These are phyloP conservation scores for Canavalia gladiata DNA, from an alignment of 306 rosid species.

Conservation along the genomic window DNA sequence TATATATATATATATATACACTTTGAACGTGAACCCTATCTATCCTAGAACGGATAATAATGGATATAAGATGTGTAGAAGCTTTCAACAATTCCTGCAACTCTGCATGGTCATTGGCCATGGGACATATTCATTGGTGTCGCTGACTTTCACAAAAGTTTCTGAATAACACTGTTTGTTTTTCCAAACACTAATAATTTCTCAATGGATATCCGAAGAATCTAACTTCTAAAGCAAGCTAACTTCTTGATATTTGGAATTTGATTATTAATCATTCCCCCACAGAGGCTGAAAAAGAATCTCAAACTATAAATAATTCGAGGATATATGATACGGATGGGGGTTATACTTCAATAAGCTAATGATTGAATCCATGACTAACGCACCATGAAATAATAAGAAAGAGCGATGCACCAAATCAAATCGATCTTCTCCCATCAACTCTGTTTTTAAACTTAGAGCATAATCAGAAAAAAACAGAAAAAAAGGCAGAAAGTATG, in stretches of 20 bases:
- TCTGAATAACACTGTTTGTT: slow-evolving; percentile 17
- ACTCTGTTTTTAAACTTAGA: slow-evolving; percentile 15
- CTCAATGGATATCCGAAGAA: slow-evolving; percentile 12
- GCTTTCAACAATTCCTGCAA: neutral
- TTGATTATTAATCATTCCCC: slow-evolving; percentile 44
- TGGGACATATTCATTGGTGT: slow-evolving; percentile 49
- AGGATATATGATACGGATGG: slow-evolving; percentile 27
- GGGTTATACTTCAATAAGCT: slow-evolving; percentile 5
- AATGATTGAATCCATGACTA: slow-evolving; percentile 34
- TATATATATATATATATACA: neutral
- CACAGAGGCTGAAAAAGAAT: slow-evolving; percentile 35
- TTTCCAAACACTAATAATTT: slow-evolving; percentile 36
- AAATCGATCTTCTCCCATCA: neutral
- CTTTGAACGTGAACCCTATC: neutral
- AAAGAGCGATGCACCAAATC: neutral
- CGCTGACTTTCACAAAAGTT: slow-evolving; percentile 45
- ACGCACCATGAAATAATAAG: neutral
- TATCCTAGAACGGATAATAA: neutral
- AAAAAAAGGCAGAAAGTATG: neutral
- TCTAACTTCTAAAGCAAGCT: slow-evolving; percentile 40
- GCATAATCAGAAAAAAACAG: neutral
- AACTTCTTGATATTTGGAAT: slow-evolving; percentile 34
- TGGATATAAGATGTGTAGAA: neutral
- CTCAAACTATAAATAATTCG: slow-evolving; percentile 40
- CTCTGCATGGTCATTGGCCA: slow-evolving; percentile 44